A percentile compares a stretch with the other conserved stretches of the same genome.
Evolutionary conservation across 352 stramenopile species (phyloP).

Genomic region (Phytophthora litchii): DNA sequence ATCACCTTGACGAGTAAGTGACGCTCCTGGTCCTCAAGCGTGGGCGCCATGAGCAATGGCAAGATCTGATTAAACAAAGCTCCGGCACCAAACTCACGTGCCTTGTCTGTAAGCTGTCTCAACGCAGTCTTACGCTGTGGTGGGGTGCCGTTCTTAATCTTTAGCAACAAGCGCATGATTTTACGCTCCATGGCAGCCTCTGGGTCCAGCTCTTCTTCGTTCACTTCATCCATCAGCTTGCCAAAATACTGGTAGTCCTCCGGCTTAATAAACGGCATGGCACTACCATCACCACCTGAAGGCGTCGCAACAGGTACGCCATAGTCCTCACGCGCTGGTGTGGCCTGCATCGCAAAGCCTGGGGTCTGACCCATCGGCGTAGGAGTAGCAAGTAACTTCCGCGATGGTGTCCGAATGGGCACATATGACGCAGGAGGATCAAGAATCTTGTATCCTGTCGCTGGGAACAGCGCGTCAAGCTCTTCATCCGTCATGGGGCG

Average conservation of each 20-base stretch:
- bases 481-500: conserved; percentile 95
- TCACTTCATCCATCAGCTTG: conserved; percentile 93
- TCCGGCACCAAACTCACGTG: conserved; percentile 95
- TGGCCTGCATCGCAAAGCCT: conserved; percentile 89
- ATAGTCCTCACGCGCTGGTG: conserved; percentile 80
- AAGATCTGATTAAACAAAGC: conserved; percentile 99
- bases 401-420: conserved; percentile 94
- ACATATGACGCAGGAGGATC: conserved; percentile 95
- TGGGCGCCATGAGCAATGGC: conserved; percentile 98
- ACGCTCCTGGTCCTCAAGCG: conserved; percentile 98
- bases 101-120: conserved; percentile 98
- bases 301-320: conserved; percentile 71
- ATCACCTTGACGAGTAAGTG: conserved; percentile 99
- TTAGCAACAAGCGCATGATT: conserved; percentile 98
- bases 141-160: conserved; percentile 99
- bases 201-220: conserved; percentile 86
- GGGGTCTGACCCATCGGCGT: conserved; percentile 94
- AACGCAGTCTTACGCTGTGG: conserved; percentile 96
- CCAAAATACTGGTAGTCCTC: conserved; percentile 99
- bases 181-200: conserved; percentile 96
- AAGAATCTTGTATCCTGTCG: conserved; percentile 95
- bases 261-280: conserved; percentile 98
- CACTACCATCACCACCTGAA: conserved; percentile 65
- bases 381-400: conserved; percentile 95
- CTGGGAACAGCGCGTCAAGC: conserved; percentile 97